These are phyloP conservation scores for Ceratocystis papillata DNA, from an alignment of 2,329 filamentous ascomycete genomes.

Conservation along the genomic window DNA sequence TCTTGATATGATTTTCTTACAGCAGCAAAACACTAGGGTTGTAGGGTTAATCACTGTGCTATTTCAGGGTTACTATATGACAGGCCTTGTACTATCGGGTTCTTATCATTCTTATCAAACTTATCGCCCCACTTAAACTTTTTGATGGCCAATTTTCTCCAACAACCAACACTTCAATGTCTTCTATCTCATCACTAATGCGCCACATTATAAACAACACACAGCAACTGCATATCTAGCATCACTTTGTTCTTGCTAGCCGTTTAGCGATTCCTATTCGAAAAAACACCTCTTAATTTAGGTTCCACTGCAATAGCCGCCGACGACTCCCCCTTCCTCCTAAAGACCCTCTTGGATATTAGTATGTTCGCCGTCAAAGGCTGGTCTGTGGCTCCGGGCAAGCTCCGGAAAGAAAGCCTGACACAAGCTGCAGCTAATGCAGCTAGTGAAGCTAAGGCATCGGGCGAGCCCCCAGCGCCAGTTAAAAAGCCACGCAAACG, in stretches of 20 bases:
- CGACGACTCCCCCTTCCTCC: neutral
- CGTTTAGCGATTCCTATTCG: no score
- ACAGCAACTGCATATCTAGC: no score
- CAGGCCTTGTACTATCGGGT: neutral
- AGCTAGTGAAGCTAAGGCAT: slow-evolving; percentile 29
- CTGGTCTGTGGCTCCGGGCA: slow-evolving; percentile 68
- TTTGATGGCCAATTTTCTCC: neutral
- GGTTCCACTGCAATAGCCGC: no score
- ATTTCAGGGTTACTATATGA: neutral
- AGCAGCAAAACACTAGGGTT: no score
- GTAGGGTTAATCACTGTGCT: no score
- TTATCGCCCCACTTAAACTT: slow-evolving; percentile 19
- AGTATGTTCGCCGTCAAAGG: slow-evolving; percentile 86
- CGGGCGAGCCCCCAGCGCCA: slow-evolving; percentile 23
- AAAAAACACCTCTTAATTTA: no score
- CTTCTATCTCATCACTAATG: neutral
- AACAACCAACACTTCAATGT: neutral
- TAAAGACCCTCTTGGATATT: slow-evolving; percentile 3
- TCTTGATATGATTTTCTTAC: no score
- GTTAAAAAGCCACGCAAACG: slow-evolving; percentile 47
- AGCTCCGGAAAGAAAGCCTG: slow-evolving; percentile 56
- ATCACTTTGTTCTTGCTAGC: no score
- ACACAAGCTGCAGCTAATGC: slow-evolving; percentile 24
- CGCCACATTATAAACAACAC: neutral
- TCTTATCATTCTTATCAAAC: neutral